Conservation (phyloP, 257 asterid genomes). For the Nicotiana sylvestris region DNA sequence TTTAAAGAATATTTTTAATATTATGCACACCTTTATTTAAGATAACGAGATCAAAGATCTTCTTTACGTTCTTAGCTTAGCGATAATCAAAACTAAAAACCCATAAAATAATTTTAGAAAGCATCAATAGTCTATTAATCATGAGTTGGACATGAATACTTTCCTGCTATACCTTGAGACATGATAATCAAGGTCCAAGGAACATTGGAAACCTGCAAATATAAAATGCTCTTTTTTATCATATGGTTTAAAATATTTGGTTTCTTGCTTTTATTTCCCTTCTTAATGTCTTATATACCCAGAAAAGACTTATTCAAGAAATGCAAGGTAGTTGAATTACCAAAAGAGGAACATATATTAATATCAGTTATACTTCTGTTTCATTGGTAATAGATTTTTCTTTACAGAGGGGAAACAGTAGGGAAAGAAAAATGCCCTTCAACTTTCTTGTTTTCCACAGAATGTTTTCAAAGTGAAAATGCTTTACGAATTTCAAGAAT, state of each 20-base stretch:
- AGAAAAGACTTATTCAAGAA: background rate
- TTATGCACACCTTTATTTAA: too few species aligned
- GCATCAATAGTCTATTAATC: background rate
- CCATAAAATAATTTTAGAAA: background rate
- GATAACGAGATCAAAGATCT: too few species aligned
- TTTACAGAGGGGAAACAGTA: background rate
- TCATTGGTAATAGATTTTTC: background rate
- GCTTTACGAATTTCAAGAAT: conserved; percentile 2
- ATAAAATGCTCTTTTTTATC: background rate
- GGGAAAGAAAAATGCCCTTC: background rate
- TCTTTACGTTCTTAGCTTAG: too few species aligned
- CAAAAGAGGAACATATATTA: background rate
- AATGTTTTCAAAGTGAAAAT: background rate
- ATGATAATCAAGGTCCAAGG: background rate
- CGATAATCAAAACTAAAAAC: too few species aligned
- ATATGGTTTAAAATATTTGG: background rate
- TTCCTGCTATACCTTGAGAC: background rate
- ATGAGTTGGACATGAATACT: background rate
- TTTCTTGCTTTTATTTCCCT: background rate
- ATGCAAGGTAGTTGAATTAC: background rate
- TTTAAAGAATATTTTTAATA: too few species aligned
- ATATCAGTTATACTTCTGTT: background rate
- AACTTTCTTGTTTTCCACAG: background rate
- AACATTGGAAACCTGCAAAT: background rate
- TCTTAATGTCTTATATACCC: background rate